These are phyloP conservation scores for Ophidiomyces ophidiicola DNA, from an alignment of 2,329 filamentous ascomycete genomes.

Conservation along the genomic window DNA sequence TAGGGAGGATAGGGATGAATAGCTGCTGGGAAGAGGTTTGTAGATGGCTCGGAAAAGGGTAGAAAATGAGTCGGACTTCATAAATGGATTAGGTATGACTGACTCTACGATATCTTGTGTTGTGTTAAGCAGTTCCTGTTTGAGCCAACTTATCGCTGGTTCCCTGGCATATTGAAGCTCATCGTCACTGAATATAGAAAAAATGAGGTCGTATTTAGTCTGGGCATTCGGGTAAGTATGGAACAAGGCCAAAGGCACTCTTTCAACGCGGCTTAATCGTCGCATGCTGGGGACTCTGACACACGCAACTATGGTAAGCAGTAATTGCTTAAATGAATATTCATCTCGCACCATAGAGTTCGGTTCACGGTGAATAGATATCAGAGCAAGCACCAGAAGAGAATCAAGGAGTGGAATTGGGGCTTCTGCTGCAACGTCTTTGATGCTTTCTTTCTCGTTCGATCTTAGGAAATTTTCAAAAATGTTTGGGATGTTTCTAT, in stretches of 20 bases:
- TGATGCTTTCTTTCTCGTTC: conserved; percentile 29
- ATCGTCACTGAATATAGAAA: conserved; percentile 43
- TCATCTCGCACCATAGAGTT: conserved; percentile 37
- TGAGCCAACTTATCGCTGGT: conserved; percentile 48
- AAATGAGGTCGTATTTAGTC: conserved; percentile 43
- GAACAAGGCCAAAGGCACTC: conserved; percentile 30
- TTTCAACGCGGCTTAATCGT: conserved; percentile 27
- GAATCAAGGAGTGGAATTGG: conserved; percentile 43
- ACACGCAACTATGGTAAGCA: conserved; percentile 36
- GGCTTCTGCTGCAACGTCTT: conserved; percentile 20
- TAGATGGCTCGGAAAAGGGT: conserved; percentile 41
- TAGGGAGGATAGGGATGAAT: conserved; percentile 11
- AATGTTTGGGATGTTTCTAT: conserved; percentile 42
- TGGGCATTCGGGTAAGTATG: conserved; percentile 43
- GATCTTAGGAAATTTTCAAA: conserved; percentile 40
- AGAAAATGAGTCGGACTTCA: conserved; percentile 27
- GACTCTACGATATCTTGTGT: not conserved
- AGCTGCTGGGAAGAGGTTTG: conserved; percentile 29
- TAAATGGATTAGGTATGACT: conserved; percentile 21
- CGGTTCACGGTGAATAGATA: conserved; percentile 31
- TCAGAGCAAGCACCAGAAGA: conserved; percentile 40
- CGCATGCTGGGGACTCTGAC: conserved; percentile 22
- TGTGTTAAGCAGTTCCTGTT: conserved; percentile 42
- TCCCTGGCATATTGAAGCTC: conserved; percentile 44
- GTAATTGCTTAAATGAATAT: conserved; percentile 41